Percentiles rank a stretch among this genome's conserved stretches.
Conservation (phyloP, 495 filamentous ascomycete species). For the Apiosordaria backusii region DNA sequence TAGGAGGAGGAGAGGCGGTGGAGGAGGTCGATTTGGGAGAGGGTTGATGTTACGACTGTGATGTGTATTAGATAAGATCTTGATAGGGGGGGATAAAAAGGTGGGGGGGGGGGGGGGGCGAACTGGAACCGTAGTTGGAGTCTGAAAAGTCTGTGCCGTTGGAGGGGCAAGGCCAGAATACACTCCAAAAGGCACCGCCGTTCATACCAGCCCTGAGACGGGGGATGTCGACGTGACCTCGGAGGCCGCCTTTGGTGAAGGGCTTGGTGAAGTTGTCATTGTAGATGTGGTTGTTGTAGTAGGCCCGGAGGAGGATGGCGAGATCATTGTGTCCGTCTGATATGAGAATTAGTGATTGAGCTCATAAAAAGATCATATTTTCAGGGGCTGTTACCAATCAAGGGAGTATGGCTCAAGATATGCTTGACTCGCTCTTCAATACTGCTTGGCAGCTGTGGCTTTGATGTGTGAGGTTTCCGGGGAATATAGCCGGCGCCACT, state of each 20-base stretch:
- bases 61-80: constrained; percentile 11
- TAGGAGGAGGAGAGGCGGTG: constrained; percentile 64
- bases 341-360: constrained; percentile 6
- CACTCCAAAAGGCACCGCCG: constrained; percentile 89
- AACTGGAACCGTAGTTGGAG: constrained; percentile 55
- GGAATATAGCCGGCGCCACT: background rate
- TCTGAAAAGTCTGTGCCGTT: constrained; percentile 69
- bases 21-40: constrained; percentile 82
- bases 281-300: constrained; percentile 77
- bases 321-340: constrained; percentile 92
- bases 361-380: background rate
- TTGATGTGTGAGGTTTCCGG: background rate
- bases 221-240: constrained; percentile 76
- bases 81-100: background rate
- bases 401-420: constrained; percentile 68
- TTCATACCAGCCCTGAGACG: constrained; percentile 54
- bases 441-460: constrained; percentile 18
- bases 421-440: constrained; percentile 64
- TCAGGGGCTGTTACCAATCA: constrained; percentile 63
- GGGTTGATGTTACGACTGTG: constrained; percentile 58
- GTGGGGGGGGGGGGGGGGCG: background rate
- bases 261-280: constrained; percentile 62
- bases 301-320: constrained; percentile 63
- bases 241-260: constrained; percentile 64
- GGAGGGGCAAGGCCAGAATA: constrained; percentile 73